Conservation (phyloP, 2,329 filamentous ascomycete species). For the Penicillium psychrosexuale region DNA sequence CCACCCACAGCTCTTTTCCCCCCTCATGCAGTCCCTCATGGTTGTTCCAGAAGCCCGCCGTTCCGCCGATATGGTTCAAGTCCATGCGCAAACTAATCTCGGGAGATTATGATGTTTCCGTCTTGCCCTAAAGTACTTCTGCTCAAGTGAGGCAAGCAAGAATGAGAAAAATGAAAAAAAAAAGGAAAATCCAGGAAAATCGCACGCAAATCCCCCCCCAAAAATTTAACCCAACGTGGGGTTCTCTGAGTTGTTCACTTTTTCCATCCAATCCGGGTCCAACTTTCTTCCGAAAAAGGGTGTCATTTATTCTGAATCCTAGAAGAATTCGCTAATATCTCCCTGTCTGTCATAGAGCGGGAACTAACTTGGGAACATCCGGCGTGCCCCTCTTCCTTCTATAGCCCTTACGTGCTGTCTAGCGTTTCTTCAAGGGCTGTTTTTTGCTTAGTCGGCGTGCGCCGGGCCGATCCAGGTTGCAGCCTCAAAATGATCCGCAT, state of each 20-base stretch:
- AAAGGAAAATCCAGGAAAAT: background rate
- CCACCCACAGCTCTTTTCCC: conserved; percentile 14
- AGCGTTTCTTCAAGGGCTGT: conserved; percentile 38
- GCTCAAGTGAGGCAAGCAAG: background rate
- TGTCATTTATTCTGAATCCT: conserved; percentile 22
- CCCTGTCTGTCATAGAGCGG: conserved; percentile 4
- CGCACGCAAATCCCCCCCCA: background rate
- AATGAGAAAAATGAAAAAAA: background rate
- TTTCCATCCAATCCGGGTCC: conserved; percentile 20
- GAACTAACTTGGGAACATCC: conserved; percentile 5
- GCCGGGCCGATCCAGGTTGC: conserved; percentile 48
- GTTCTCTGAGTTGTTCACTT: conserved; percentile 31
- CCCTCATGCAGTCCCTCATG: conserved; percentile 18
- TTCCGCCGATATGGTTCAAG: conserved; percentile 18
- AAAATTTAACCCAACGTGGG: conserved; percentile 16
- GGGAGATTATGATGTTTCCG: conserved; percentile 3
- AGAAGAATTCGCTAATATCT: conserved; percentile 17
- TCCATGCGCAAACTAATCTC: conserved; percentile 13
- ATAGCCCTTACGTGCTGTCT: conserved; percentile 21
- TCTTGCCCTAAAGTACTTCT: conserved; percentile 2
- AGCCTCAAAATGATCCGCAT: conserved; percentile 45
- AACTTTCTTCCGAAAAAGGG: conserved; percentile 12
- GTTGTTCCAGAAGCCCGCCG: conserved; percentile 23
- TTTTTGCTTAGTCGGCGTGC: conserved; percentile 39
- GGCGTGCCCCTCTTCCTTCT: conserved; percentile 10